Conservation (phyloP, 164 flowering plant species). For the Piper betle region DNA sequence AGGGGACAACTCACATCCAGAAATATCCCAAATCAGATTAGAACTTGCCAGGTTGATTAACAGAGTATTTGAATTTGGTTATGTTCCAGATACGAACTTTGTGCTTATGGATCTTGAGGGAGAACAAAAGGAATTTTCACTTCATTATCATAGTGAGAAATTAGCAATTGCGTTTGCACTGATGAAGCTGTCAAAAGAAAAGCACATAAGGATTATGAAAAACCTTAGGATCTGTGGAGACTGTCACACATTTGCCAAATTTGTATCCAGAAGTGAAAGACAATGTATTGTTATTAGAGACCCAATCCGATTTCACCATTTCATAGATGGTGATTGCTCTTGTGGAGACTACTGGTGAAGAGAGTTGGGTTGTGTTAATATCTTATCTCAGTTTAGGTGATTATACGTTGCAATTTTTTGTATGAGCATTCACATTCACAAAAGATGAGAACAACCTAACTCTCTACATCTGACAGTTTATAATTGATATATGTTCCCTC, state of each 20-base stretch:
- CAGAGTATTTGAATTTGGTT: constrained; percentile 42
- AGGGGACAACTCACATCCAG: constrained; percentile 61
- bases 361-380: neutral
- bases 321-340: constrained; percentile 56
- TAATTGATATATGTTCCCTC: neutral
- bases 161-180: constrained; percentile 66
- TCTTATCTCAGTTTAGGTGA: neutral
- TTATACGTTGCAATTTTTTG: neutral
- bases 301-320: constrained; percentile 74
- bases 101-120: constrained; percentile 74
- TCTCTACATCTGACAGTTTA: neutral
- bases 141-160: constrained; percentile 69
- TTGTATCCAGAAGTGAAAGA: constrained; percentile 34
- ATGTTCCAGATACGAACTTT: constrained; percentile 60
- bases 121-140: constrained; percentile 64
- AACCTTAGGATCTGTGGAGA: constrained; percentile 82
- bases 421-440: neutral
- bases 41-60: constrained; percentile 32
- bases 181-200: constrained; percentile 35
- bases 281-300: constrained; percentile 53
- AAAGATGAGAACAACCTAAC: neutral
- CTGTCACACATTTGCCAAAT: constrained; percentile 65
- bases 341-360: constrained; percentile 77
- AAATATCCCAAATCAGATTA: constrained; percentile 21
- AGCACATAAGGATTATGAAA: constrained; percentile 56